Conservation (phyloP, 2,329 filamentous ascomycete genomes). For the Boeremia lycopersici region DNA sequence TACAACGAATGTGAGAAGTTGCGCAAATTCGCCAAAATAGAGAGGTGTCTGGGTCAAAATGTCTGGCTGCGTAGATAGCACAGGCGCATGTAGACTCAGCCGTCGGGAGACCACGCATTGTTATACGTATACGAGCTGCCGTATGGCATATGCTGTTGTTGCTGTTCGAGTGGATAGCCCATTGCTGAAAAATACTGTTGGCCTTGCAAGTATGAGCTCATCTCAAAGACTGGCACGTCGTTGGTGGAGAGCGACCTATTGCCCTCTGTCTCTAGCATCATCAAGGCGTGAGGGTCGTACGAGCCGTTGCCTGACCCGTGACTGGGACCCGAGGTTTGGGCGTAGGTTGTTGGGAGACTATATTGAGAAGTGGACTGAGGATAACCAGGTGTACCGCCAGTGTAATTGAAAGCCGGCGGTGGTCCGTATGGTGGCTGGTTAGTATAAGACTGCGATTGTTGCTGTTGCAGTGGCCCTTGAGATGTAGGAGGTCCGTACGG, state of each 20-base stretch:
- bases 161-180: too few relatives aligned
- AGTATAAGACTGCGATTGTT: slow-evolving; percentile 3
- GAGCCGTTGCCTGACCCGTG: not conserved
- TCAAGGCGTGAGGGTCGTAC: slow-evolving; percentile 1
- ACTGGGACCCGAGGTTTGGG: not conserved
- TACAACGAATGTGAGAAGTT: slow-evolving; percentile 3
- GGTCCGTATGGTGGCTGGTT: not conserved
- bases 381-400: not conserved
- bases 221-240: not conserved
- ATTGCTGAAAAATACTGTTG: too few relatives aligned
- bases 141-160: too few relatives aligned
- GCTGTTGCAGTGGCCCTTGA: slow-evolving; percentile 2
- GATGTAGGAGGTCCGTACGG: not conserved
- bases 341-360: not conserved
- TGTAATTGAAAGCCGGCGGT: not conserved
- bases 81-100: too few relatives aligned
- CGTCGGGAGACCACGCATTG: too few relatives aligned
- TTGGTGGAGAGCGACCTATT: not conserved
- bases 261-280: slow-evolving; percentile 4
- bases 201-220: not conserved
- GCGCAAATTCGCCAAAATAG: not conserved
- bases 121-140: too few relatives aligned
- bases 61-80: too few relatives aligned
- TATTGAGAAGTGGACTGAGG: slow-evolving; percentile 1
- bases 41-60: too few relatives aligned